A percentile compares a stretch with the other conserved stretches of the same genome.
phyloP scores from a whole-genome alignment of 306 rosid genomes.

The Prosopis cineraria region DNA sequence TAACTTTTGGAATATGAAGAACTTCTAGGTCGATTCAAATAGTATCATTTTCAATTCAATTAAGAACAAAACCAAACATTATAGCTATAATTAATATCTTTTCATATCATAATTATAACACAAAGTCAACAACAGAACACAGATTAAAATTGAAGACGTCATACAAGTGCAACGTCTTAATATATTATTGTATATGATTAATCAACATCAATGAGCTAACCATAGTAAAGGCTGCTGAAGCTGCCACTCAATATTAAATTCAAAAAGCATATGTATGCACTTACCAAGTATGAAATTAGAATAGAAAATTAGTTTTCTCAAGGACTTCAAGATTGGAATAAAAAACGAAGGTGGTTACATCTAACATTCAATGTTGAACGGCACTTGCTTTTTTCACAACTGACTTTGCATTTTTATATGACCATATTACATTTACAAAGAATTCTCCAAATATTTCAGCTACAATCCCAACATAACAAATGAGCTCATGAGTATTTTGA shows the following conservation, averaged over 20 bases:
- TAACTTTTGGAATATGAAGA: neutral
- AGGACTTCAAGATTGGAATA: too few relatives aligned
- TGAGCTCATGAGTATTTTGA: too few relatives aligned
- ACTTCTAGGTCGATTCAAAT: neutral
- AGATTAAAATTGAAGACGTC: neutral
- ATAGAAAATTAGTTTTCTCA: too few relatives aligned
- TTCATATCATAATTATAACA: neutral
- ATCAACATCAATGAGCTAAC: neutral
- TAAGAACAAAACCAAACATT: neutral
- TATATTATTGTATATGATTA: neutral
- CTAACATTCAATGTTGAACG: neutral
- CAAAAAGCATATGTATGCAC: neutral
- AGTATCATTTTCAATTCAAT: neutral
- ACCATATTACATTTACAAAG: too few relatives aligned
- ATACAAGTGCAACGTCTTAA: neutral
- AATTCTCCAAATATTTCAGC: too few relatives aligned
- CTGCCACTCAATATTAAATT: neutral
- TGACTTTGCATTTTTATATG: neutral
- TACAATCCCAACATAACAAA: too few relatives aligned
- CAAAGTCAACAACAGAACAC: neutral
- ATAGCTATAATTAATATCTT: neutral
- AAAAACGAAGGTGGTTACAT: neutral
- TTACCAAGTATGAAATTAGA: neutral
- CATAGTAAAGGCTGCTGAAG: neutral
- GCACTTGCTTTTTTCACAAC: neutral